Evolutionary conservation across 2,329 filamentous ascomycete species (phyloP).

Genomic region (Monosporascus sp.): DNA sequence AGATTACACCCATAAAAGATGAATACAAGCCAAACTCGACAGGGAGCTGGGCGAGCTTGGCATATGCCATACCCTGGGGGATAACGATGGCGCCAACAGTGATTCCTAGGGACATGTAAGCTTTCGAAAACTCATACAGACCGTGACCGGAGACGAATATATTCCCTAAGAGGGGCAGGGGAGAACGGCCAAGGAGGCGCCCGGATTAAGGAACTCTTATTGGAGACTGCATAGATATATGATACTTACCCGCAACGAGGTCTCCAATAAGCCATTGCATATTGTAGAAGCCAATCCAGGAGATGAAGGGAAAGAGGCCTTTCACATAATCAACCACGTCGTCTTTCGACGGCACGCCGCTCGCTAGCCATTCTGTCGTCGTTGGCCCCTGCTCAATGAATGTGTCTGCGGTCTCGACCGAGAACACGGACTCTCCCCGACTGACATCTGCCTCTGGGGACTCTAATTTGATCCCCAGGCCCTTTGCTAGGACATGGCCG

Average conservation of each 20-base stretch:
- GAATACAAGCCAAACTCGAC: conserved; percentile 86
- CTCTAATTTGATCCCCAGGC: conserved; percentile 75
- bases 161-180: neutral
- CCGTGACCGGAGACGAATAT: too few species aligned
- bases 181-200: neutral
- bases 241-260: conserved; percentile 69
- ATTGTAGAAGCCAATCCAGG: conserved; percentile 91
- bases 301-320: conserved; percentile 77
- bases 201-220: neutral
- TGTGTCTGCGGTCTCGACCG: conserved; percentile 63
- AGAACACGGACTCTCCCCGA: conserved; percentile 74
- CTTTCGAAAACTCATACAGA: conserved; percentile 7
- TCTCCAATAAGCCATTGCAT: conserved; percentile 83
- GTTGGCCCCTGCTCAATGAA: conserved; percentile 83
- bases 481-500: conserved; percentile 71
- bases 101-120: conserved; percentile 30
- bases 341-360: conserved; percentile 52
- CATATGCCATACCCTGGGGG: conserved; percentile 97
- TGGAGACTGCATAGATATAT: neutral
- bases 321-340: conserved; percentile 56
- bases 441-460: conserved; percentile 65
- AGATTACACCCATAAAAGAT: conserved; percentile 88
- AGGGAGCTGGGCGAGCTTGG: conserved; percentile 71
- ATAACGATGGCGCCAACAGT: conserved; percentile 67
- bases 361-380: conserved; percentile 63